Percentiles rank a stretch among this genome's conserved stretches.
phyloP scores from a whole-genome alignment of 495 filamentous ascomycete species.

The Pseudoneurospora amorphoporcata region DNA sequence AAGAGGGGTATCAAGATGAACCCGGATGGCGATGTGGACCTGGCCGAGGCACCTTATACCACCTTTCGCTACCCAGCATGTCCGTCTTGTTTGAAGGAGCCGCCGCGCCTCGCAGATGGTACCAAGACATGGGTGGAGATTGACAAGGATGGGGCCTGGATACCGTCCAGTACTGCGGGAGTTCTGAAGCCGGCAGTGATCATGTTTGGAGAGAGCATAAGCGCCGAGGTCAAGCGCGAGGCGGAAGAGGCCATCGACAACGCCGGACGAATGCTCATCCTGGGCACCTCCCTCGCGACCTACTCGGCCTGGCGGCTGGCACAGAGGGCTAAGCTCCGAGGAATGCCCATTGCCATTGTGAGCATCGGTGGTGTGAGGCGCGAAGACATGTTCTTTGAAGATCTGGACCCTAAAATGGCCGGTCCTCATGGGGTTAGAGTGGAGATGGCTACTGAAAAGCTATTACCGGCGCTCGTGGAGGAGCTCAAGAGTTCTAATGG shows the following conservation, averaged over 20 bases:
- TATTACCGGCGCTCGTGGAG: conserved; percentile 45
- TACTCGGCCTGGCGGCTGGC: conserved; percentile 90
- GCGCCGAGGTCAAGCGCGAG: conserved; percentile 50
- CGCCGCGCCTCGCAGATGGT: conserved; percentile 51
- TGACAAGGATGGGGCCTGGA: conserved; percentile 76
- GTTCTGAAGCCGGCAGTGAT: conserved; percentile 84
- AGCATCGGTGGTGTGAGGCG: conserved; percentile 78
- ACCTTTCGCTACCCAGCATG: conserved; percentile 90
- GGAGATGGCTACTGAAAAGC: conserved; percentile 42
- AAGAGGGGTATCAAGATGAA: conserved; percentile 69
- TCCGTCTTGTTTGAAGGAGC: conserved; percentile 61
- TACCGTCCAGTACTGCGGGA: conserved; percentile 55
- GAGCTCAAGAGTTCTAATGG: conserved; percentile 11
- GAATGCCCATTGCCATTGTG: conserved; percentile 76
- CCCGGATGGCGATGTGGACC: conserved; percentile 88
- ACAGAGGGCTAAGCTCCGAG: conserved; percentile 67
- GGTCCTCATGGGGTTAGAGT: conserved; percentile 41
- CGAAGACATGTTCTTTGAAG: conserved; percentile 57
- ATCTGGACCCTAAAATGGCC: conserved; percentile 33
- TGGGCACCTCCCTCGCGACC: conserved; percentile 85
- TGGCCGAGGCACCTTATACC: conserved; percentile 78
- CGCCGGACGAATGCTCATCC: conserved; percentile 60
- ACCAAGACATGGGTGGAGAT: conserved; percentile 50
- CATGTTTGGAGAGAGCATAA: conserved; percentile 93
- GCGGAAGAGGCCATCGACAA: conserved; percentile 73